Evolutionary conservation across 805 yeast genomes (phyloP).

Genomic region (Ogataea ramenticola): DNA sequence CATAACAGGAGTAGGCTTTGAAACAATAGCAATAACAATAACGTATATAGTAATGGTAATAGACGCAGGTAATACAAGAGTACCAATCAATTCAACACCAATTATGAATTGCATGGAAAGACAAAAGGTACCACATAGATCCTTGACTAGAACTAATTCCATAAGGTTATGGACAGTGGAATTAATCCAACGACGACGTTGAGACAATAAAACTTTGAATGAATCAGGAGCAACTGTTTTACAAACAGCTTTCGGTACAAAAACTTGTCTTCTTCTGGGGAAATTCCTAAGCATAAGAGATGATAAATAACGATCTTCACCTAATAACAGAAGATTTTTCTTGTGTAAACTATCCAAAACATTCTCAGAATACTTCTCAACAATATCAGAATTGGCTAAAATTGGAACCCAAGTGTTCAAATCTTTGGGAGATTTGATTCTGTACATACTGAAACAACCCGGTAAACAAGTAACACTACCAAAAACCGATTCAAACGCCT

Average conservation of each 20-base stretch:
- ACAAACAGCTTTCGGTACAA: constrained; percentile 87
- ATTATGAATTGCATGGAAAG: constrained; percentile 93
- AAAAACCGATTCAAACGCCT: constrained; percentile 91
- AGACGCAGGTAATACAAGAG: constrained; percentile 84
- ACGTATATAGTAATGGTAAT: constrained; percentile 78
- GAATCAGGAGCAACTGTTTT: constrained; percentile 84
- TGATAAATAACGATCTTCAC: constrained; percentile 84
- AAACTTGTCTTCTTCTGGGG: constrained; percentile 82
- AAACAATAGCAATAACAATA: constrained; percentile 58
- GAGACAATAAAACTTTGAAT: constrained; percentile 75
- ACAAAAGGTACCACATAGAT: constrained; percentile 90
- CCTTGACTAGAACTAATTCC: constrained; percentile 78
- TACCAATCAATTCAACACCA: constrained; percentile 76
- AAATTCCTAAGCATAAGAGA: constrained; percentile 83
- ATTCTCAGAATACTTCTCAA: constrained; percentile 84
- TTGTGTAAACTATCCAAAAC: constrained; percentile 77
- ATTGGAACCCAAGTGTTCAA: constrained; percentile 87
- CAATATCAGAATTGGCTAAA: constrained; percentile 87
- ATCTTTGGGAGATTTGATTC: constrained; percentile 87
- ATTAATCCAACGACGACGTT: constrained; percentile 95
- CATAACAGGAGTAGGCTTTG: constrained; percentile 69
- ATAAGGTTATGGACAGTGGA: constrained; percentile 89
- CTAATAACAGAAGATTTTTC: constrained; percentile 76
- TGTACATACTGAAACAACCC: constrained; percentile 89
- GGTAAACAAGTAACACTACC: constrained; percentile 95